Conservation (phyloP, 192 early-diverging fungal species). For the Lunasporangiospora selenospora region DNA sequence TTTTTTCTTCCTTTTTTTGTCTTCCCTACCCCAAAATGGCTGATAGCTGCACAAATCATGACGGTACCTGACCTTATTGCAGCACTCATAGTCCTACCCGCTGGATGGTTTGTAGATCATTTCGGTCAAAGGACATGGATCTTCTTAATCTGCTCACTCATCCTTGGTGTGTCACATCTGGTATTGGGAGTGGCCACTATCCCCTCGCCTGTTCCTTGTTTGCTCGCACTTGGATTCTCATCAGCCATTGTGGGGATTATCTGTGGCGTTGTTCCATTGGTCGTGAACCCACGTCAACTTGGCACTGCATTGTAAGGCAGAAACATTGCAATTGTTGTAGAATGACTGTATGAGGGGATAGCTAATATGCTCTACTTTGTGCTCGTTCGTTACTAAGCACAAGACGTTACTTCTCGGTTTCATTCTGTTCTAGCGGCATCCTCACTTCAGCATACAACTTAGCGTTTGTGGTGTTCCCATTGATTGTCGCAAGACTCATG, state of each 20-base stretch:
- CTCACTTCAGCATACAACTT: slow-evolving; percentile 56
- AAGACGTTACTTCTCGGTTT: too few relatives aligned
- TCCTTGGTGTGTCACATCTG: slow-evolving; percentile 54
- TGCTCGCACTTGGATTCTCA: slow-evolving; percentile 53
- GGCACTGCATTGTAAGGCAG: slow-evolving; percentile 57
- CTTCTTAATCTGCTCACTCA: slow-evolving; percentile 50
- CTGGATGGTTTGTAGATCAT: slow-evolving; percentile 58
- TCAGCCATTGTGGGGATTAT: slow-evolving; percentile 58
- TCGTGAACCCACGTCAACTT: slow-evolving; percentile 46
- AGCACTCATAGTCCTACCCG: slow-evolving; percentile 59
- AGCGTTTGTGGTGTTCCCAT: slow-evolving; percentile 58
- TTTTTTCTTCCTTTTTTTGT: not conserved
- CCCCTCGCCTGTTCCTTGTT: slow-evolving; percentile 49
- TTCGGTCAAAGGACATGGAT: slow-evolving; percentile 55
- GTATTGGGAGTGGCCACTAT: slow-evolving; percentile 45
- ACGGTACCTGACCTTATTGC: slow-evolving; percentile 62
- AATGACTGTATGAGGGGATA: too few relatives aligned
- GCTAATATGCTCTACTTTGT: too few relatives aligned
- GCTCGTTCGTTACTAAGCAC: too few relatives aligned
- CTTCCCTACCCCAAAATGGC: not conserved
- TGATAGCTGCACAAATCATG: slow-evolving; percentile 61
- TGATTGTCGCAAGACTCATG: slow-evolving; percentile 60
- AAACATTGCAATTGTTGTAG: too few relatives aligned
- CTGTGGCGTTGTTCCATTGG: slow-evolving; percentile 57
- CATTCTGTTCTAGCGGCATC: slow-evolving; percentile 43